phyloP scores from a whole-genome alignment of 768 basidiomycete species.

The Mycena crocata region DNA sequence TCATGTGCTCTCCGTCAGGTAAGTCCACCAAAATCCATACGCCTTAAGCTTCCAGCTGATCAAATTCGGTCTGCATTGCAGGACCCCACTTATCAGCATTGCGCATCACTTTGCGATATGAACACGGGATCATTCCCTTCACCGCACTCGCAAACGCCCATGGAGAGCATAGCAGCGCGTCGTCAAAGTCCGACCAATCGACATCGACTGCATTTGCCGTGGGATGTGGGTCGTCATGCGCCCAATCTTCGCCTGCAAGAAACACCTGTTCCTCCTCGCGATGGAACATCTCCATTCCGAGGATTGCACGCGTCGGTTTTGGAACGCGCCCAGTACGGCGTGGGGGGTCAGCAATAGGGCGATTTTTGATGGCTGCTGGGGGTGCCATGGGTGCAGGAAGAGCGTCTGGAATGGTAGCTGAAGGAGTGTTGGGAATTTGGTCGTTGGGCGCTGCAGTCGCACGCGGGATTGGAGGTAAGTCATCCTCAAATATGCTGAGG shows the following conservation, averaged over 20 bases:
- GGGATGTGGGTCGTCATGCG: neutral
- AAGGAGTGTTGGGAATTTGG: too few species aligned
- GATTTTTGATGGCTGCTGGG: too few species aligned
- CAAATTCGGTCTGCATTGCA: conserved; percentile 11
- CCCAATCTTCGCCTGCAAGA: neutral
- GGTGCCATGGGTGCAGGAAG: neutral
- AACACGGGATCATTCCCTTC: neutral
- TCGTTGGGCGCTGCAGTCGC: neutral
- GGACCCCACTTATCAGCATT: neutral
- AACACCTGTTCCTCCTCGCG: neutral
- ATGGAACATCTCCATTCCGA: neutral
- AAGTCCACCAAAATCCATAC: conserved; percentile 16
- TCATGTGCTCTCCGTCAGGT: too few species aligned
- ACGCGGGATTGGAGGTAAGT: neutral
- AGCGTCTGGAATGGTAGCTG: neutral
- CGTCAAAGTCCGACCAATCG: conserved; percentile 22
- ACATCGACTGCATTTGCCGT: conserved; percentile 10
- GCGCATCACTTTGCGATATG: conserved; percentile 20
- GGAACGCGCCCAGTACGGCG: neutral
- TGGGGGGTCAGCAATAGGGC: neutral
- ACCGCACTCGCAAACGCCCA: conserved; percentile 5
- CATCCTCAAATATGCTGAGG: neutral
- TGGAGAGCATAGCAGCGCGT: neutral
- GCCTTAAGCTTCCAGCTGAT: conserved; percentile 3
- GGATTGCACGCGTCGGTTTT: neutral